A percentile compares a stretch with the other conserved stretches of the same genome.
Conservation (phyloP, 2,329 filamentous ascomycete species). For the Ceratocystis alfenasii region DNA sequence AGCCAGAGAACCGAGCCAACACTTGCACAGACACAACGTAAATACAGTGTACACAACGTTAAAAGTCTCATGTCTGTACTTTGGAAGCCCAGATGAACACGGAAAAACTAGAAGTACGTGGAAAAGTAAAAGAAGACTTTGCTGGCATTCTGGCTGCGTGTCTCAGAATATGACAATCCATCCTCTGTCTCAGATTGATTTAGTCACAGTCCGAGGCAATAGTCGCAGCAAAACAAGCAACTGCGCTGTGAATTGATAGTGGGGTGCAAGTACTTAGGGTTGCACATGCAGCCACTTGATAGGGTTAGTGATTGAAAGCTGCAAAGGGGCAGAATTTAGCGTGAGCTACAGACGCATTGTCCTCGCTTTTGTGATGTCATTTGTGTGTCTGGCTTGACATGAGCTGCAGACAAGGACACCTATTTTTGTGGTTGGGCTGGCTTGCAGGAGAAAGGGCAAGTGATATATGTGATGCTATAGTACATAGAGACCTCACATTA, state of each 20-base stretch:
- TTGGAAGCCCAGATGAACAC: not conserved
- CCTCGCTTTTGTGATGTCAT: not conserved
- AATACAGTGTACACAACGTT: not conserved
- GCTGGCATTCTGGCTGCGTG: not conserved
- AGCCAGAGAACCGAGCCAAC: not conserved
- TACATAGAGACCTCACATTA: not conserved
- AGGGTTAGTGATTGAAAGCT: not conserved
- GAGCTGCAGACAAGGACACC: not conserved
- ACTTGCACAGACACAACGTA: not conserved
- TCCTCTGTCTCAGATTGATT: not conserved
- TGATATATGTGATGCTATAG: not conserved
- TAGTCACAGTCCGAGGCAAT: too few species aligned
- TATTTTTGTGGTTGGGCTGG: not conserved
- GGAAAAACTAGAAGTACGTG: not conserved
- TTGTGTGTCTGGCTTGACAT: not conserved
- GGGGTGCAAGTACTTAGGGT: too few species aligned
- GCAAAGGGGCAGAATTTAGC: too few species aligned
- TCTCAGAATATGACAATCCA: not conserved
- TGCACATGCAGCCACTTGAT: too few species aligned
- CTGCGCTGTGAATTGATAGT: too few species aligned
- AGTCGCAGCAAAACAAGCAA: too few species aligned
- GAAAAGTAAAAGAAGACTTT: not conserved
- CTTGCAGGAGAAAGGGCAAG: not conserved
- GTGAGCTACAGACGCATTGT: not conserved
- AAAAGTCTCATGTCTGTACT: not conserved